A percentile compares a stretch with the other conserved stretches of the same genome.
Conservation (phyloP, 768 basidiomycete species). For the Collybia mongolica region DNA sequence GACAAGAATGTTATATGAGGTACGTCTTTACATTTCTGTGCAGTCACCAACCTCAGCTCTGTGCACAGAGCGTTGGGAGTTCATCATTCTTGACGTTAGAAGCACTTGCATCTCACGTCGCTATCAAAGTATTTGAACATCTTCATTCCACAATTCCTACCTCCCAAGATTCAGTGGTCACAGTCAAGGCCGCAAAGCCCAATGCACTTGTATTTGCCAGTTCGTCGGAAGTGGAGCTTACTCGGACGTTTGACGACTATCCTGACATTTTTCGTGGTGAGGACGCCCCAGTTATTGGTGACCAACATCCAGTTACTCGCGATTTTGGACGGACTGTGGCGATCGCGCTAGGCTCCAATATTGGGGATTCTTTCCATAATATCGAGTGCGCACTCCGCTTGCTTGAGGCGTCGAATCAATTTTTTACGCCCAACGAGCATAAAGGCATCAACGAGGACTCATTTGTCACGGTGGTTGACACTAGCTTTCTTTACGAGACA, state of each 20-base stretch:
- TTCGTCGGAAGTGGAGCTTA: conserved; percentile 64
- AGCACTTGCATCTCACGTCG: conserved; percentile 59
- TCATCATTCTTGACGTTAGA: conserved; percentile 68
- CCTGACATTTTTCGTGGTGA: no score
- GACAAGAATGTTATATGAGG: conserved; percentile 33
- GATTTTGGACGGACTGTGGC: conserved; percentile 36
- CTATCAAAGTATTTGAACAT: conserved; percentile 42
- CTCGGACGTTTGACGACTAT: conserved; percentile 30
- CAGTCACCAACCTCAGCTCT: conserved; percentile 2
- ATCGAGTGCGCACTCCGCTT: conserved; percentile 75
- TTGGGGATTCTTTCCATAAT: conserved; percentile 83
- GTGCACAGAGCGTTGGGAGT: conserved; percentile 40
- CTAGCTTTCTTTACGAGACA: conserved; percentile 91
- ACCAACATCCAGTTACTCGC: no score
- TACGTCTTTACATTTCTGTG: conserved; percentile 11
- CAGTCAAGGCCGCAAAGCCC: conserved; percentile 68
- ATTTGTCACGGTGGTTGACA: conserved; percentile 54
- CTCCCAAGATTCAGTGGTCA: conserved; percentile 29
- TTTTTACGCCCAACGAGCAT: conserved; percentile 19
- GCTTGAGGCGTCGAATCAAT: conserved; percentile 50
- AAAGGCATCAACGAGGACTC: conserved; percentile 16
- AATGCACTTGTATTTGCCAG: conserved; percentile 65
- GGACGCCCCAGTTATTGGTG: no score
- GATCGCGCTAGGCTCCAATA: conserved; percentile 86
- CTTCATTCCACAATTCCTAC: conserved; percentile 11